Evolutionary conservation across 768 basidiomycete genomes (phyloP).

Genomic region (Boletus vinaceobasis): DNA sequence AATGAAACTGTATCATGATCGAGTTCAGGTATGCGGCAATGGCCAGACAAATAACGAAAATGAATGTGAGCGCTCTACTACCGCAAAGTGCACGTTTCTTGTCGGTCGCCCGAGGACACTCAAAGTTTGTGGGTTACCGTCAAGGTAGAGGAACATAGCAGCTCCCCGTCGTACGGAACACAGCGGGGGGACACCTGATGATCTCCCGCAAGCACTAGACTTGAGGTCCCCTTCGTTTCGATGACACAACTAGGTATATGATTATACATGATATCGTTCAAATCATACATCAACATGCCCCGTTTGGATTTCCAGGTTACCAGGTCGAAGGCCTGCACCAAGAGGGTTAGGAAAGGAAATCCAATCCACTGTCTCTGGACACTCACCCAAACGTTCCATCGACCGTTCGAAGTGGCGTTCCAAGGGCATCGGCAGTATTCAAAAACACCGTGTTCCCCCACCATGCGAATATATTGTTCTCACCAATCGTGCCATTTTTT

Average conservation of each 20-base stretch:
- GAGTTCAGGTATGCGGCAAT: too few species aligned
- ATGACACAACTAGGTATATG: neutral
- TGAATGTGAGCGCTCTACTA: too few species aligned
- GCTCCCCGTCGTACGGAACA: neutral
- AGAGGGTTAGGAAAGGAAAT: neutral
- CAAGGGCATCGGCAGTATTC: constrained; percentile 31
- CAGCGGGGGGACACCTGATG: neutral
- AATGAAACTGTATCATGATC: too few species aligned
- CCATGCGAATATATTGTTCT: constrained; percentile 53
- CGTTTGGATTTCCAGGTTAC: neutral
- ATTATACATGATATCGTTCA: neutral
- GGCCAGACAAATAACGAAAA: too few species aligned
- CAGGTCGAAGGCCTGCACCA: constrained; percentile 14
- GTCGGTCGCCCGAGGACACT: neutral
- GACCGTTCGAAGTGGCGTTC: constrained; percentile 6
- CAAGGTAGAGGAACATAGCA: too few species aligned
- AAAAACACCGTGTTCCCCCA: constrained; percentile 58
- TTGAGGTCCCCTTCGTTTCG: neutral
- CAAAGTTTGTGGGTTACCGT: neutral
- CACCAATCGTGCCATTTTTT: constrained; percentile 55
- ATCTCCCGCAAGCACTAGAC: neutral
- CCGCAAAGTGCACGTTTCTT: neutral
- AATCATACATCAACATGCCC: neutral
- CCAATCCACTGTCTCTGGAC: neutral
- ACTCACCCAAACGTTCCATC: constrained; percentile 31